Evolutionary conservation across 768 basidiomycete genomes (phyloP).

Genomic region (Lactifluus echinatus): DNA sequence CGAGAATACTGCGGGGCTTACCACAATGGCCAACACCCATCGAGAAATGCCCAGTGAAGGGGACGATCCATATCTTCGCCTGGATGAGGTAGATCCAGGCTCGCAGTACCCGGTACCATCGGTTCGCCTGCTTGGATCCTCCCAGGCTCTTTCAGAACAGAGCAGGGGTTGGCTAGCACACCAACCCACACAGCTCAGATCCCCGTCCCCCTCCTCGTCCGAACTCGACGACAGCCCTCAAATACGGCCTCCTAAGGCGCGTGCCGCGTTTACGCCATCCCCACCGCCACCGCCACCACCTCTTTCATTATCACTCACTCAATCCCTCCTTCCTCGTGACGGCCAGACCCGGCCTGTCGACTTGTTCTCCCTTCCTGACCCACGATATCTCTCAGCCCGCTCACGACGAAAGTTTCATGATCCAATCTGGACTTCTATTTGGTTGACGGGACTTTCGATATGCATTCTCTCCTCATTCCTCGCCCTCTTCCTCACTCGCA

Average conservation of each 20-base stretch:
- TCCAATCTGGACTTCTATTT: slow-evolving; percentile 59
- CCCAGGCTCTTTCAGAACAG: slow-evolving; percentile 29
- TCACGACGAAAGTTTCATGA: slow-evolving; percentile 68
- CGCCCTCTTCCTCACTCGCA: slow-evolving; percentile 49
- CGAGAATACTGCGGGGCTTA: slow-evolving; percentile 26
- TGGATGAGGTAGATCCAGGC: slow-evolving; percentile 55
- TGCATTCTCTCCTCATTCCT: slow-evolving; percentile 59
- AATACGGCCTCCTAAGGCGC: slow-evolving; percentile 37
- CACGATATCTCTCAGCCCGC: slow-evolving; percentile 48
- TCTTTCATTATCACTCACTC: slow-evolving; percentile 61
- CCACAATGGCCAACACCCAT: slow-evolving; percentile 24
- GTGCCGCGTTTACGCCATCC: slow-evolving; percentile 30
- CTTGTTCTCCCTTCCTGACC: slow-evolving; percentile 72
- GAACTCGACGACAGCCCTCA: slow-evolving; percentile 36
- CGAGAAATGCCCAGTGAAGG: slow-evolving; percentile 37
- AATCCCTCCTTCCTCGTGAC: slow-evolving; percentile 71
- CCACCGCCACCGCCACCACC: slow-evolving; percentile 39
- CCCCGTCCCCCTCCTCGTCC: slow-evolving; percentile 34
- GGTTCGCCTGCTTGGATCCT: slow-evolving; percentile 32
- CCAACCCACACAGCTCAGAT: slow-evolving; percentile 56
- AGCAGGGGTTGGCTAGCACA: slow-evolving; percentile 62
- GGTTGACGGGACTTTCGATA: slow-evolving; percentile 48
- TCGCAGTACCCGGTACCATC: slow-evolving; percentile 32
- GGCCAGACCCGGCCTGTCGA: slow-evolving; percentile 54
- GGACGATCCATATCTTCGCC: slow-evolving; percentile 69